These are phyloP conservation scores for Wickerhamomyces subpelliculosus DNA, from an alignment of 805 yeast genomes.

Conservation along the genomic window DNA sequence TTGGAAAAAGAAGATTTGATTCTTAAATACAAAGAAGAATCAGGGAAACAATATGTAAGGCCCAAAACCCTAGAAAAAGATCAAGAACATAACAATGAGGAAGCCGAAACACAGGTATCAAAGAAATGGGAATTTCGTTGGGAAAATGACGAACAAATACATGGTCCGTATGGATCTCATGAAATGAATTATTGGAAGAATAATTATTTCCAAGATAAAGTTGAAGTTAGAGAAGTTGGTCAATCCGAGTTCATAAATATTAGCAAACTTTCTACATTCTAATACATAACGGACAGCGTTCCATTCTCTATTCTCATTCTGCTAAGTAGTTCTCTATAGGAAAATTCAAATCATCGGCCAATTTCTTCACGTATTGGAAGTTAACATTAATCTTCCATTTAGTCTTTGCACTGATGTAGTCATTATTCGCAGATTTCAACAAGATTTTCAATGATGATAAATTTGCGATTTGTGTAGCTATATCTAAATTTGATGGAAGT, in stretches of 20 bases:
- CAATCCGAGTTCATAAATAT: slow-evolving; percentile 10
- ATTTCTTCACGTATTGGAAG: slow-evolving; percentile 54
- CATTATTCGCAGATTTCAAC: slow-evolving; percentile 32
- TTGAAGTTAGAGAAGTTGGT: slow-evolving; percentile 29
- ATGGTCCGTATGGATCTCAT: slow-evolving; percentile 43
- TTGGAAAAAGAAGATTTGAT: slow-evolving; percentile 48
- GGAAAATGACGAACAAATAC: slow-evolving; percentile 33
- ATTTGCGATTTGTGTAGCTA: slow-evolving; percentile 28
- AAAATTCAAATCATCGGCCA: slow-evolving; percentile 60
- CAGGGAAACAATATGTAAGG: slow-evolving; percentile 31
- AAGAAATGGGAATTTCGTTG: slow-evolving; percentile 44
- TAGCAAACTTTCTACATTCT: background rate
- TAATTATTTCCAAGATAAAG: slow-evolving; percentile 40
- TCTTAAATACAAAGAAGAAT: slow-evolving; percentile 33
- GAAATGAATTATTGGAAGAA: slow-evolving; percentile 46
- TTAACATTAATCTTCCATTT: slow-evolving; percentile 76
- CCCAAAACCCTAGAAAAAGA: slow-evolving; percentile 14
- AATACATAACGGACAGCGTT: no score
- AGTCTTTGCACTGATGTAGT: slow-evolving; percentile 57
- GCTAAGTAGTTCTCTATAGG: slow-evolving; percentile 56
- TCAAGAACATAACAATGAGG: no score
- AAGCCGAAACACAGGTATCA: slow-evolving; percentile 19
- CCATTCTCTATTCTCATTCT: slow-evolving; percentile 19
- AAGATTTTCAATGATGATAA: slow-evolving; percentile 26
- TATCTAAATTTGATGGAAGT: slow-evolving; percentile 25